Base-by-base conservation (phyloP, 495 filamentous ascomycete genomes). In the Rhizodiscina lignyota region DNA sequence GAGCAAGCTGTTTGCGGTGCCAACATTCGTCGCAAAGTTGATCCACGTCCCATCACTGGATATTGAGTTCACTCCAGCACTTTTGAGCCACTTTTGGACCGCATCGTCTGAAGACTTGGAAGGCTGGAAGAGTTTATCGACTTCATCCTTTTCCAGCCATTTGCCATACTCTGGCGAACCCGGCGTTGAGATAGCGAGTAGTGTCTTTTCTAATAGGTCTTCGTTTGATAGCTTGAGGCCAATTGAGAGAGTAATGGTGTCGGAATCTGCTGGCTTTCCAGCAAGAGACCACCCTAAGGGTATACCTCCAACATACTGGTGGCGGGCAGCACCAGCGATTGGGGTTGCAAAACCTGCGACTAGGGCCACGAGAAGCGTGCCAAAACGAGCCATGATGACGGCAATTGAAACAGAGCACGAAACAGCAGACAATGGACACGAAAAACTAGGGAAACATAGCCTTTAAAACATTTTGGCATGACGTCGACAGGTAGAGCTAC, bases 111-210 rank as follows among this genome's bases (percentile, higher is more conserved):
- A 20, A 11, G 32, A 26, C 3, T 32, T 32, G 1, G 64, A 60
- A 1, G 68, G 60, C 8, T 66, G 64, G 15, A 72, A 67, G 28
- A 64, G 52, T 12, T 58, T 50, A n/a, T 66, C 61, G 3, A 74
- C 47, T 26, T 71, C 62, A 3, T 66, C 52, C 15, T 55, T 54
- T 30, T 65, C 61, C 43, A 74, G 49, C 45, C 67, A 67, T 41
- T 68, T 51, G n/a, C 72, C 70, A 39, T 77, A 77, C 30, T 58
- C 54, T 2, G 54, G 46, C 29, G 63, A 47, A 8, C 63, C 63
- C 2, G 72, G 72, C 5, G 69, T 71, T 0, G 72, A 72, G 16
- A 77, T 55, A 29, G 66, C 58, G 17, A 62, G 49, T 37, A 74
- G 51, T 28, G 60, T 63, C 22, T 59, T 56, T 53, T 72, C 64